Conservation (phyloP, 2,329 filamentous ascomycete species). For the Atkinsonella hypoxylon region DNA sequence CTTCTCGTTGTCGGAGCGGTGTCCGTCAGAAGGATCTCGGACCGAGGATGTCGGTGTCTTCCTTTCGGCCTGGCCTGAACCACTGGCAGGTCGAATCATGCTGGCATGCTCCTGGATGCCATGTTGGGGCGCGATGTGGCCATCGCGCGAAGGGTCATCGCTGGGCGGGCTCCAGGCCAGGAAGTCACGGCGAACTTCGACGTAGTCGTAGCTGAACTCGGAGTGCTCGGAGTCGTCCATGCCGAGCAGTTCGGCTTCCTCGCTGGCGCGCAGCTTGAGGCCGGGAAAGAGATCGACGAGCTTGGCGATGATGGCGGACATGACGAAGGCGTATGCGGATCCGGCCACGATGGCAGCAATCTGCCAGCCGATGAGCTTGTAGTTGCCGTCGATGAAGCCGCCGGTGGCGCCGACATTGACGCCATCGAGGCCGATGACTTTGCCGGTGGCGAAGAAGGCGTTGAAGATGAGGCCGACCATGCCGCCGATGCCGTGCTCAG, state of each 20-base stretch:
- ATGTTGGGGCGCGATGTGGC: slow-evolving; percentile 52
- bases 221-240: slow-evolving; percentile 88
- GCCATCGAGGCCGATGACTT: slow-evolving; percentile 63
- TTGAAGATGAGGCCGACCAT: slow-evolving; percentile 63
- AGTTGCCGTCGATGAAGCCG: slow-evolving; percentile 68
- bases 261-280: slow-evolving; percentile 65
- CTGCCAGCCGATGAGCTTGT: slow-evolving; percentile 64
- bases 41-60: slow-evolving; percentile 8
- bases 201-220: slow-evolving; percentile 84
- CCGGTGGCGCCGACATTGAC: slow-evolving; percentile 58
- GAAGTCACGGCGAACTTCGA: slow-evolving; percentile 80
- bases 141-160: slow-evolving; percentile 44
- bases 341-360: slow-evolving; percentile 61
- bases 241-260: slow-evolving; percentile 73
- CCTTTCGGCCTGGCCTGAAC: slow-evolving; percentile 8
- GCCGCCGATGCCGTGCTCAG: slow-evolving; percentile 58
- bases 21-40: slow-evolving; percentile 4
- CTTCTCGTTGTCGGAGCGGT: slow-evolving; percentile 4
- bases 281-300: slow-evolving; percentile 64
- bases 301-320: slow-evolving; percentile 64
- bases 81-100: slow-evolving; percentile 21
- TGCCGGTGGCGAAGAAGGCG: slow-evolving; percentile 56
- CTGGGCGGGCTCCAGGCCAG: slow-evolving; percentile 75
- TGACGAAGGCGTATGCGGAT: slow-evolving; percentile 57
- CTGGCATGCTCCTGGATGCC: slow-evolving; percentile 55